Percentiles rank a stretch among this genome's conserved stretches.
phyloP scores from a whole-genome alignment of 345 rosid species.

The Cardiospermum halicacabum region DNA sequence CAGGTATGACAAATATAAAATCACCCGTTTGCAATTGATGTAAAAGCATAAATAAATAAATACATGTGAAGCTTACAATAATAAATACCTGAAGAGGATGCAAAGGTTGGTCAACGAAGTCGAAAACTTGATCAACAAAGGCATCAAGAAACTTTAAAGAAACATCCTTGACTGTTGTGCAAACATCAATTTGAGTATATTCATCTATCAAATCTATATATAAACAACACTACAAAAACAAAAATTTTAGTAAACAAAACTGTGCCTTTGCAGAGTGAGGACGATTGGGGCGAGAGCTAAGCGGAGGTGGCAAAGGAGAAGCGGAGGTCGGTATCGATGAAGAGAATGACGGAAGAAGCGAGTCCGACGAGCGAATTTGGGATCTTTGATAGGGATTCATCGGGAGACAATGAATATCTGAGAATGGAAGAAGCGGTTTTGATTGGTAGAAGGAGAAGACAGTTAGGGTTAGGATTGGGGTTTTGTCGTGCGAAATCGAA shows the following conservation, averaged over 20 bases:
- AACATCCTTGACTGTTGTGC: slow-evolving; percentile 20
- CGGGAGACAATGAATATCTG: neutral
- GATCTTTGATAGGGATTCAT: slow-evolving; percentile 5
- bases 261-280: slow-evolving; percentile 15
- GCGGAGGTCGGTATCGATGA: slow-evolving; percentile 38
- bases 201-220: too few species aligned
- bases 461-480: neutral
- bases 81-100: slow-evolving; percentile 46
- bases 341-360: slow-evolving; percentile 39
- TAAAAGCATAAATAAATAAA: neutral
- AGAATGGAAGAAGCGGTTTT: neutral
- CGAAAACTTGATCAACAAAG: slow-evolving; percentile 34
- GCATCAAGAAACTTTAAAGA: slow-evolving; percentile 31
- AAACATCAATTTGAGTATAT: slow-evolving; percentile 17
- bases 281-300: slow-evolving; percentile 15
- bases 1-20: neutral
- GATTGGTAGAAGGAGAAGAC: slow-evolving; percentile 7
- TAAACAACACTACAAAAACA: too few species aligned
- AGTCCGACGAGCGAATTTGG: slow-evolving; percentile 21
- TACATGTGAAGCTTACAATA: neutral
- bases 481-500: neutral
- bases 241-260: neutral
- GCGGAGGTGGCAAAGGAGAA: slow-evolving; percentile 41
- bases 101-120: slow-evolving; percentile 38
- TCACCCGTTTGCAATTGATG: neutral